Evolutionary conservation across 2,329 filamentous ascomycete genomes (phyloP), one percentile per base, ranked within the genome.

Genomic region (Setomelanomma holmii): DNA sequence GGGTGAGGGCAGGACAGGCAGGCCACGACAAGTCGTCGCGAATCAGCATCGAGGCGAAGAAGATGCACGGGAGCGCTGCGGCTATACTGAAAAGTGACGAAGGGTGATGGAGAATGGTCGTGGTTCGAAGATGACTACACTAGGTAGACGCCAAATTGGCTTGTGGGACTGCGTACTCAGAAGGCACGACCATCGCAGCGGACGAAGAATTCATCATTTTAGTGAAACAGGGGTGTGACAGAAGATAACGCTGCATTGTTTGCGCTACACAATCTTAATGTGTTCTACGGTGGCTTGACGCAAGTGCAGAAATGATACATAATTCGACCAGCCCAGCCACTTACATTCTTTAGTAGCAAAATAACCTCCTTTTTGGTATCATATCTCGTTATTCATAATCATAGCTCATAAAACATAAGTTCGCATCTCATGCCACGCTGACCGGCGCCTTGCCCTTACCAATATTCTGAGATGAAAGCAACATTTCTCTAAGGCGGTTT

Each of bases 401-500:
- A 30, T 30, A 30, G 27, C 27, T 30, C 27, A 14, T 30, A 14
- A 30, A 30, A 10, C 27, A 14, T 30, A 14, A 30, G 14, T 30
- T 10, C 27, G 27, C 27, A 6, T 30, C 3, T 64, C 36, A 72
- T n/a, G 49, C 50, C n/a, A 60, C 63, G 21, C 58, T 59, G 4
- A 63, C 53, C 8, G 61, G 45, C n/a, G 59, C 61, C 45, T 69
- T 72, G 19, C 65, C 67, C 54, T 67, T 72, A 8, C 56, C 63
- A 16, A 64, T 16, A n/a, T 41, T 57, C 30, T 69, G 59, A 14
- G 66, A 61, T 5, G 60, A 56, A 35, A 63, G 49, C n/a, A 74
- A 56, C 61, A 74, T 63, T 30, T 72, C 68, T 49, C 68, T 61
- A 22, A 74, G 43, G 17, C 66, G 65, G 8, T 61, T 52, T 40